Evolutionary conservation across 1,284 basidiomycete species (phyloP), one percentile per base, ranked within the genome.

Genomic region (Pyrrhoderma noxium): DNA sequence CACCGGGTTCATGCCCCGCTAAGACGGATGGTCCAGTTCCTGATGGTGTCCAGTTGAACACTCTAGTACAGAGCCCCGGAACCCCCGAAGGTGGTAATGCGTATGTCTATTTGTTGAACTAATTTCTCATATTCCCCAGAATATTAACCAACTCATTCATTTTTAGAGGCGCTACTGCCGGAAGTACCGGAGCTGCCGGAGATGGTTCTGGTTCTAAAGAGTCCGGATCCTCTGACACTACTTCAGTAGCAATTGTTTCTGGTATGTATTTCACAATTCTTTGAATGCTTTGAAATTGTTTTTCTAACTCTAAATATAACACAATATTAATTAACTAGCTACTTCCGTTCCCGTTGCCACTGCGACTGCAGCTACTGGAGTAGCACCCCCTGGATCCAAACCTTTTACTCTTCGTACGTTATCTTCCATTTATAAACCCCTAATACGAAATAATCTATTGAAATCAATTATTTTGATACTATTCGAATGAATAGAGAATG

Each of bases 401-500:
- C 48, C 56, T 8, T 56, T 55, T 34, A 48, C 51, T 9, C 54
- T 51, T 41, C 48, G 54, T 57, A 42, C 11, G 56, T 52, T 52
- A 23, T 22, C n/a, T 21, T n/a, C 22, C 4, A 48, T 41, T 13
- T 27, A 7, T n/a, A n/a, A n/a, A n/a, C n/a, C n/a, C n/a, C n/a
- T 31, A 14, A 44, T 45, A 14, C 44, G 51, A 19, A 51, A 18
- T 21, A 49, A 0, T 44, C 23, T 7, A 34, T 52, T 9, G n/a
- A 47, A 50, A 40, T 7, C 5, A 22, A 7, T 14, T 40, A 16
- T 40, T 37, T 37, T n/a, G n/a, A 31, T 31, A 31, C 27, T 31
- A 31, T 31, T 51, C n/a, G 70, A 74, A 61, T 63, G 60, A 47
- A 61, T 69, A 34, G 65, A 72, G 58, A 78, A 78, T 59, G 76